Base-by-base conservation (phyloP, 2,329 filamentous ascomycete species). In the Colletotrichum truncatum region DNA sequence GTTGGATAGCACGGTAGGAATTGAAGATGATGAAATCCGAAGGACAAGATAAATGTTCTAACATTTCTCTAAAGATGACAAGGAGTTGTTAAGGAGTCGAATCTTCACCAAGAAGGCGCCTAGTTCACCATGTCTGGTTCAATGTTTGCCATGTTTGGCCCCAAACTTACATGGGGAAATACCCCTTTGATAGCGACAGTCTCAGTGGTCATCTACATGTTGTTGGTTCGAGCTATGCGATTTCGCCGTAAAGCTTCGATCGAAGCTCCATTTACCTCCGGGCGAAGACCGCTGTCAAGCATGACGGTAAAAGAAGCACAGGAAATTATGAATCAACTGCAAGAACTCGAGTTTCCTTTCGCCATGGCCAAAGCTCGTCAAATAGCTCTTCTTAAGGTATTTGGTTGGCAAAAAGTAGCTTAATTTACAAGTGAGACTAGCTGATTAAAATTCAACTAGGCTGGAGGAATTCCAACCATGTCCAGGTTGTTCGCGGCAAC, bases 361-460 rank as follows among this genome's bases (percentile, higher is more conserved):
- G 78, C 82, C 1, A 82, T 77, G 56, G 72, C 78, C 11, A 86
- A 83, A 52, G 79, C 85, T 1, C 73, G 88, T 5, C 82, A 87
- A 59, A 88, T 89, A 72, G 86, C 87, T 1, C 77, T 90, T 6
- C 88, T 89, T 72, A 84, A 83, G 75, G 84, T 84, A 64, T 34
- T 74, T 61, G 21, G 4, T 14, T 4, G 3, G 4, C 23, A 23
- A 9, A 18, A 16, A 9, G 28, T 38, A 6, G 10, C n/a, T 2
- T 4, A 18, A 5, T 18, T 3, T 11, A 3, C 26, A 18, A 41
- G 11, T 25, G 5, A 34, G 14, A 14, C 5, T 18, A 2, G 16
- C 36, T 10, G 25, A 7, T 39, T 52, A 25, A 23, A 21, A 9
- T n/a, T 9, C 11, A 16, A 10, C 38, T 43, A 74, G 71, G 70